Conservation (phyloP, 1,284 basidiomycete species). For the Serendipita sp. region DNA sequence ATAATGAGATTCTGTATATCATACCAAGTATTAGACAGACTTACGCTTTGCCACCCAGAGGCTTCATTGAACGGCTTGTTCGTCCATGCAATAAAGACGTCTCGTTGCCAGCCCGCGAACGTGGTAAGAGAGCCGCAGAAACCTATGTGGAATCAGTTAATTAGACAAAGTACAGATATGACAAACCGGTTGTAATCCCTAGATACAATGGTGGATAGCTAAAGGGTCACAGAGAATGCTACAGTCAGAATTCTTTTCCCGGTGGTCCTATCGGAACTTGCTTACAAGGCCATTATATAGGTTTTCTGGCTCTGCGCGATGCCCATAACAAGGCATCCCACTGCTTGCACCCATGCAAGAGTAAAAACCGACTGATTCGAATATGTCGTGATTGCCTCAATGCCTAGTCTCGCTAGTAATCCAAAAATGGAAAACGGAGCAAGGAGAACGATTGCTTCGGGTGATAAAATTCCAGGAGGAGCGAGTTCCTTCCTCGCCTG, state of each 20-base stretch:
- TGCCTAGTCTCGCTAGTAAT: conserved; percentile 60
- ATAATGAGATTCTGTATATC: conserved; percentile 11
- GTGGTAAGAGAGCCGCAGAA: conserved; percentile 95
- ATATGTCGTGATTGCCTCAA: conserved; percentile 58
- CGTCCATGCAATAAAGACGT: conserved; percentile 76
- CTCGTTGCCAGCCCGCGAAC: conserved; percentile 90
- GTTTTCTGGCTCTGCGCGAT: conserved; percentile 53
- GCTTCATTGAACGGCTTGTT: conserved; percentile 30
- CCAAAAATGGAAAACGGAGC: conserved; percentile 69
- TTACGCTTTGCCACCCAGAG: conserved; percentile 27
- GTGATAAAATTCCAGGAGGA: conserved; percentile 25
- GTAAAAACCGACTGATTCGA: conserved; percentile 67
- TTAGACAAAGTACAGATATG: not conserved
- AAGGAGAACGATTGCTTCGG: conserved; percentile 53
- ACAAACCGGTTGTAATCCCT: conserved; percentile 70
- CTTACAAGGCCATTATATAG: conserved; percentile 61
- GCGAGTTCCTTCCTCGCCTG: not conserved
- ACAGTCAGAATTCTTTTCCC: no score
- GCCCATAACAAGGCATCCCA: conserved; percentile 91
- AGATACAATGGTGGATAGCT: conserved; percentile 84
- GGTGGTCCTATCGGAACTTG: conserved; percentile 13
- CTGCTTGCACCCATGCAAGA: conserved; percentile 74
- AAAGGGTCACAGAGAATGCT: not conserved
- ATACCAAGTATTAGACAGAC: conserved; percentile 20
- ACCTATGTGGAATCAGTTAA: conserved; percentile 31